Base-by-base conservation (phyloP, 202 grass and related monocot genomes). In the Dendrocalamus latiflorus region DNA sequence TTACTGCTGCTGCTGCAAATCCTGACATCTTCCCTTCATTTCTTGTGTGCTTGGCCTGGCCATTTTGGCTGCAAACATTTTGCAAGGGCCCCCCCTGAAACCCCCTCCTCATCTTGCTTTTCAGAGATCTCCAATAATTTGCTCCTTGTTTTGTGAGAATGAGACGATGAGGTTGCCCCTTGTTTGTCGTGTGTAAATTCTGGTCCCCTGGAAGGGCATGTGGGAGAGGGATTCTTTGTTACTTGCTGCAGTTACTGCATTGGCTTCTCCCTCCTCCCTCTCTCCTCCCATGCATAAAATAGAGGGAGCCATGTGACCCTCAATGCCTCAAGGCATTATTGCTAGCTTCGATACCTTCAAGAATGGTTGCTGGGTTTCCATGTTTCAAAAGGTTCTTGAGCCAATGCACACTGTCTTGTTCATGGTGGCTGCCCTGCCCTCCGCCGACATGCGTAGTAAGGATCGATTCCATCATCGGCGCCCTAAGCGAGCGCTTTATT, bases 141-240 rank as follows among this genome's bases (percentile, higher is more conserved):
- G 69, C 55, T 5, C 43, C 81, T 45, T 71, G 81, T 74, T 39
- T 45, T 86, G 50, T 78, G 60, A 74, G 57, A 53, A 20, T 76
- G 65, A 61, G 82, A 43, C 66, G 80, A 79, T 76, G 80, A 57
- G 53, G 66, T 49, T 17, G 42, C 57, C 79, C 57, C 81, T 72
- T 79, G 73, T 88, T 91, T 86, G 90, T 85, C 86, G 86, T 86
- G 75, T 85, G 80, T 88, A 79, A 86, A 86, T 87, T 90, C 83
- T 86, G 90, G 86, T 89, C 90, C 86, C 86, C 39, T 71, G n/a
- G 65, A 65, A 66, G 14, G 25, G 54, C 86, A 80, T 91, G 83
- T 91, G 89, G 89, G 61, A 45, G 70, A 68, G 48, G 83, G 83
- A 80, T 83, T 70, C 83, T 63, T 79, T 36, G 14, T 37, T 86